Base-by-base conservation (phyloP, 495 filamentous ascomycete genomes). In the Aspergillus asperescens region DNA sequence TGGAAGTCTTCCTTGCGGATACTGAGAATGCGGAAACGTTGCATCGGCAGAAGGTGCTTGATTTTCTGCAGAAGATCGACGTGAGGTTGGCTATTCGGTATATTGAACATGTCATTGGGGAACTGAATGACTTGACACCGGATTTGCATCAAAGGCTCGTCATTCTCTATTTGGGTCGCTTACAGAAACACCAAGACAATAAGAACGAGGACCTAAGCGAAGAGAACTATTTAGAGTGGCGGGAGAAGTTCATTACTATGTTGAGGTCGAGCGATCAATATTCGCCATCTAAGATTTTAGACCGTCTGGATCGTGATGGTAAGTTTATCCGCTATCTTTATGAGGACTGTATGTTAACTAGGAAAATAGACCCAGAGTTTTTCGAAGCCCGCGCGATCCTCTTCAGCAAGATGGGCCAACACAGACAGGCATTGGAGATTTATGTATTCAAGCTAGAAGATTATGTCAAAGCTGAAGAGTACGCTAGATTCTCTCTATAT, bases 1-100 rank as follows among this genome's bases (percentile, higher is more conserved):
- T 99, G 91, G 90, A 96, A 52, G 76, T 97, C 4, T 99, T 99
- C 70, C 63, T 95, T 1, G 87, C 88, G 6, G 94, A 99, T 63
- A 90, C 89, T 12, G 90, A 96, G 61, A 96, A 95, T 62, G 91
- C 93, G 1, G 92, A 97, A 71, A 91, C 85, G 0, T 63, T 97
- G 5, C 89, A 91, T 6, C 77, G 93, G 41, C 74, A 86, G 19
- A 78, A 65, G 51, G 90, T 97, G 0, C 67, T 95, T 20, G 67
- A 75, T 22, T 96, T 90, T 55, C 69, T 99, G 15, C 72, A 83
- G 35, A 67, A 67, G 0, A 82, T 94, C 32, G 82, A 95, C 62
- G 57, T 67, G 5, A 71, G 73, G 23, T 76, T 97, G 19, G 89
- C 90, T 22, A 79, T 89, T 43, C 77, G 70, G 52, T 99, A 99